Evolutionary conservation across 352 stramenopile genomes (phyloP).

Genomic region (Plasmopara halstedii): DNA sequence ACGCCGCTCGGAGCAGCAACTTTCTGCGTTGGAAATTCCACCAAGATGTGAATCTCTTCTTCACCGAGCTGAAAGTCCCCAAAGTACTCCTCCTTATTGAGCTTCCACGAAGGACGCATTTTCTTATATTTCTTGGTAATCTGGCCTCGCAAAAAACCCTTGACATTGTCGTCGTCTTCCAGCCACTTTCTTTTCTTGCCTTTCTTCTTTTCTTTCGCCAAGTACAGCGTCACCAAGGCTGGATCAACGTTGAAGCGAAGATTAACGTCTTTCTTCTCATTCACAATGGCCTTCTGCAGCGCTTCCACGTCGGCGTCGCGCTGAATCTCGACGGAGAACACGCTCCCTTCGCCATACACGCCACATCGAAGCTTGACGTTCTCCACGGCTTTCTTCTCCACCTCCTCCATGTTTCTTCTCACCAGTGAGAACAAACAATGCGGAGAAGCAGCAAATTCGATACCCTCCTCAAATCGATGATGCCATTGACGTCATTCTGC

Average conservation of each 20-base stretch:
- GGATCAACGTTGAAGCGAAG: neutral
- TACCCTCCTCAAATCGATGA: too few relatives aligned
- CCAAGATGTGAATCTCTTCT: constrained; percentile 1
- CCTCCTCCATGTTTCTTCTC: too few relatives aligned
- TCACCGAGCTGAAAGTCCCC: neutral
- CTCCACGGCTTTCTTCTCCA: too few relatives aligned
- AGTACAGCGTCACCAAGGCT: constrained; percentile 11
- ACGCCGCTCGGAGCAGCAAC: too few relatives aligned
- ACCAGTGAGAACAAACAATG: too few relatives aligned
- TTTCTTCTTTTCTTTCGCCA: constrained; percentile 11
- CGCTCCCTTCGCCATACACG: constrained; percentile 18
- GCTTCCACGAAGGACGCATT: neutral
- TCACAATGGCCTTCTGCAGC: constrained; percentile 11
- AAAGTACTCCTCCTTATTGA: neutral
- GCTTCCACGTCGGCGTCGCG: constrained; percentile 12
- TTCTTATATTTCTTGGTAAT: neutral
- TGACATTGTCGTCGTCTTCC: neutral
- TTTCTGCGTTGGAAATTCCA: neutral
- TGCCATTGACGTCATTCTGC: too few relatives aligned
- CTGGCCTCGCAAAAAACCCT: neutral
- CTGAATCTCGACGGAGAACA: constrained; percentile 17
- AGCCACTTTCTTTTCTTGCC: neutral
- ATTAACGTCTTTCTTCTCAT: neutral
- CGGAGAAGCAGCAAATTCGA: too few relatives aligned
- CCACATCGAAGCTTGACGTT: constrained; percentile 3